A percentile compares a stretch with the other conserved stretches of the same genome.
Conservation (phyloP, 164 flowering plant genomes). For the Nymphaea thermarum region DNA sequence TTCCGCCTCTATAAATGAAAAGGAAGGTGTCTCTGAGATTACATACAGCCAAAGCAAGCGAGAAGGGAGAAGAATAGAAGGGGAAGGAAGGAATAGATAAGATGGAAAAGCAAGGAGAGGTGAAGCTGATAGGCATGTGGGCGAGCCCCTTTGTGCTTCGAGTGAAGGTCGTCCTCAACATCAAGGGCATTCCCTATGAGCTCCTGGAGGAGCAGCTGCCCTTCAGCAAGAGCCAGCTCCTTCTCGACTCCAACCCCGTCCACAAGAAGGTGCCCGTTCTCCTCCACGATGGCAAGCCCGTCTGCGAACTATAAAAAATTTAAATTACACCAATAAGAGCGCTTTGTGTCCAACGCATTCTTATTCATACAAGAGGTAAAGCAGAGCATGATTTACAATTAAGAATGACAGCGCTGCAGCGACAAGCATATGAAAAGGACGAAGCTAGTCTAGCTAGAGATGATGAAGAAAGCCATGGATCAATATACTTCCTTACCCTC, state of each 20-base stretch:
- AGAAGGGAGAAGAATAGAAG: background rate
- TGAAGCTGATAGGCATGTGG: constrained; percentile 49
- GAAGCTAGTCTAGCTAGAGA: too few relatives aligned
- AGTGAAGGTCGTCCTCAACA: constrained; percentile 34
- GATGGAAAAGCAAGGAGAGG: constrained; percentile 13
- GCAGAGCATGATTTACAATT: too few relatives aligned
- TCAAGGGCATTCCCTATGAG: constrained; percentile 39
- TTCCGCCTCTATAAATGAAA: too few relatives aligned
- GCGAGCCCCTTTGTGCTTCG: constrained; percentile 47
- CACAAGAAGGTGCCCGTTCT: constrained; percentile 32
- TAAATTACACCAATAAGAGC: too few relatives aligned
- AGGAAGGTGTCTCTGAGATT: too few relatives aligned
- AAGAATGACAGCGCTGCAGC: too few relatives aligned
- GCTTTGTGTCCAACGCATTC: too few relatives aligned
- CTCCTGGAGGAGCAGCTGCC: constrained; percentile 23
- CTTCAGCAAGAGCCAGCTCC: constrained; percentile 34
- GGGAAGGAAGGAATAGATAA: background rate
- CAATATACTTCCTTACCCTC: too few relatives aligned
- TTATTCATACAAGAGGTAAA: too few relatives aligned
- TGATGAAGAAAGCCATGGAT: too few relatives aligned
- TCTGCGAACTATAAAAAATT: constrained; percentile 20
- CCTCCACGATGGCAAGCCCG: constrained; percentile 35
- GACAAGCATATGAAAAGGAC: too few relatives aligned
- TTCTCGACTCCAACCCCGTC: constrained; percentile 54
- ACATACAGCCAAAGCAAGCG: too few relatives aligned